Evolutionary conservation across 2,329 filamentous ascomycete species (phyloP).

Genomic region (Paramyrothecium roridum): DNA sequence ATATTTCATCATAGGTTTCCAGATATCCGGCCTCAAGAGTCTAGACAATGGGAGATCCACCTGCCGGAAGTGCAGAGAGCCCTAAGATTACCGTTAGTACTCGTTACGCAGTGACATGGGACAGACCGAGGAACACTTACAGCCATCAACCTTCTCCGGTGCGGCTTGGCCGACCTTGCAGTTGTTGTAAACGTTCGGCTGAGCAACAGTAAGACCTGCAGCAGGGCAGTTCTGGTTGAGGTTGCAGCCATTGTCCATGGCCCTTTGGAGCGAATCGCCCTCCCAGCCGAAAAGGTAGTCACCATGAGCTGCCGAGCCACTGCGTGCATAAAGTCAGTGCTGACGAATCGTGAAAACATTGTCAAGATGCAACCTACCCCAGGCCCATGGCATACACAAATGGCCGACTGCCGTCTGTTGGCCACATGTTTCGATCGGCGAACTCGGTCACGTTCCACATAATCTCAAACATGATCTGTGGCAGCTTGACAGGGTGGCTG

Average conservation of each 20-base stretch:
- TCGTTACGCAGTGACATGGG: neutral
- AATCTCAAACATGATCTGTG: slow-evolving; percentile 1
- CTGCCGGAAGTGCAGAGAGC: neutral
- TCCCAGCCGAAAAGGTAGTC: neutral
- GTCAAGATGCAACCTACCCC: neutral
- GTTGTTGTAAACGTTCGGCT: slow-evolving; percentile 40
- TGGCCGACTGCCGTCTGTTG: neutral
- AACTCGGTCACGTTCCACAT: slow-evolving; percentile 1
- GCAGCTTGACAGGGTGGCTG: neutral
- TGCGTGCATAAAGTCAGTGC: neutral
- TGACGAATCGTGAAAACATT: neutral
- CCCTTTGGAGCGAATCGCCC: neutral
- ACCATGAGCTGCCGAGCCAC: slow-evolving; percentile 1
- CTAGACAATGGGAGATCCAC: neutral
- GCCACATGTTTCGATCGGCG: neutral
- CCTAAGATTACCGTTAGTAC: neutral
- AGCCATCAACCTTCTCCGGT: slow-evolving; percentile 46
- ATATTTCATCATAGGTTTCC: too few species aligned
- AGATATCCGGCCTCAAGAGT: too few species aligned
- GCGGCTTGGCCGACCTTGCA: slow-evolving; percentile 44
- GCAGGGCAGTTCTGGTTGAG: slow-evolving; percentile 40
- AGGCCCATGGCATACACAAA: slow-evolving; percentile 1
- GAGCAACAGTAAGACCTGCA: slow-evolving; percentile 42
- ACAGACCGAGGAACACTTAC: slow-evolving; percentile 8
- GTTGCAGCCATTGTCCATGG: neutral